Evolutionary conservation across 768 basidiomycete species (phyloP).

Genomic region (Podaxis carcinomalis): DNA sequence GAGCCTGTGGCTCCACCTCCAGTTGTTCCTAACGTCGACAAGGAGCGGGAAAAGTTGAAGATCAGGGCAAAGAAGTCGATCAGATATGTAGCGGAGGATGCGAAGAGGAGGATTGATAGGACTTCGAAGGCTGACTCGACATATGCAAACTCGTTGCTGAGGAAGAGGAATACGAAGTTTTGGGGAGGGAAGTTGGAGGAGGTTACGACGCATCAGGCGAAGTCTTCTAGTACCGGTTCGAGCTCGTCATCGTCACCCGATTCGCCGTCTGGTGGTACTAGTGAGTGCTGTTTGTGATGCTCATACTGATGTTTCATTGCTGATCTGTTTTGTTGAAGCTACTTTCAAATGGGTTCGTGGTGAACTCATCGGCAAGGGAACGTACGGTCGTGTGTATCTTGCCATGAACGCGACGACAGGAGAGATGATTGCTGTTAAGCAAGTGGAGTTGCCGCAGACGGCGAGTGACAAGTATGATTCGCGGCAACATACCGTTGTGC

Average conservation of each 20-base stretch:
- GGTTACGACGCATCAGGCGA: conserved; percentile 73
- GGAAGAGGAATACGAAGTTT: conserved; percentile 88
- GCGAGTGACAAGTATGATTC: conserved; percentile 88
- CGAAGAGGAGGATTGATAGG: conserved; percentile 72
- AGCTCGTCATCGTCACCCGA: conserved; percentile 35
- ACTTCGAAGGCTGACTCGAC: conserved; percentile 56
- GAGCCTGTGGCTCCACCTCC: conserved; percentile 42
- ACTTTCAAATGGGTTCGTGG: conserved; percentile 99
- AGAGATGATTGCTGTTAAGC: conserved; percentile 99
- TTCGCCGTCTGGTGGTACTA: conserved; percentile 59
- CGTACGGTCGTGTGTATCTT: conserved; percentile 94
- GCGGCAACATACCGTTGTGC: conserved; percentile 80
- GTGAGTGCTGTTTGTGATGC: conserved; percentile 41
- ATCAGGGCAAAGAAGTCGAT: conserved; percentile 85
- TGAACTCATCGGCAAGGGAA: conserved; percentile 95
- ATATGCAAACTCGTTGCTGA: conserved; percentile 41
- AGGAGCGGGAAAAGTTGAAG: conserved; percentile 32
- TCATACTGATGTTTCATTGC: not conserved
- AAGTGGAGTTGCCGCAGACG: conserved; percentile 92
- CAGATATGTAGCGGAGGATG: conserved; percentile 84
- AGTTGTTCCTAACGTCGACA: conserved; percentile 29
- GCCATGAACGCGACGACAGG: conserved; percentile 95
- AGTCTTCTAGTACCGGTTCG: conserved; percentile 34
- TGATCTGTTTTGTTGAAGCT: conserved; percentile 34
- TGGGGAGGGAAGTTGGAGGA: conserved; percentile 95